These are phyloP conservation scores for Lasiosphaeriaceae sp. DNA, from an alignment of 495 filamentous ascomycete genomes.

Conservation along the genomic window DNA sequence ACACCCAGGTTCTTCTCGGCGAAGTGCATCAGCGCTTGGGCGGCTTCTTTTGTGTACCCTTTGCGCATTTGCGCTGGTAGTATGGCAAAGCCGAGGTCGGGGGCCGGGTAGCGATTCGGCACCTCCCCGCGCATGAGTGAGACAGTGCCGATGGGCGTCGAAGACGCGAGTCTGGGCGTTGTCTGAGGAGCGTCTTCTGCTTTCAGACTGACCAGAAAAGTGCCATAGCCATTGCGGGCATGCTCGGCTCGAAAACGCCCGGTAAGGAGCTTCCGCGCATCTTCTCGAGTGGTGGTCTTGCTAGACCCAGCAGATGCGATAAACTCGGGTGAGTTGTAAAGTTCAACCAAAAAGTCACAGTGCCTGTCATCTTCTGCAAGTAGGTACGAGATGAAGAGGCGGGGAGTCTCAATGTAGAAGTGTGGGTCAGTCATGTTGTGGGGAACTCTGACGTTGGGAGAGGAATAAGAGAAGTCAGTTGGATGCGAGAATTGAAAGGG, in stretches of 20 bases:
- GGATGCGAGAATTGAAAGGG: no score
- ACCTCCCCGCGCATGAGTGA: conserved; percentile 29
- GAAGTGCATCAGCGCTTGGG: conserved; percentile 27
- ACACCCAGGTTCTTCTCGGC: conserved; percentile 18
- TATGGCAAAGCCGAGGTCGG: conserved; percentile 36
- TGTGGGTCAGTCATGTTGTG: conserved; percentile 13
- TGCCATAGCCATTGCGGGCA: conserved; percentile 27
- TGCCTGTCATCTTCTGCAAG: conserved; percentile 24
- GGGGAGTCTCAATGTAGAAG: conserved; percentile 29
- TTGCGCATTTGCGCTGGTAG: conserved; percentile 29
- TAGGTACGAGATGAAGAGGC: conserved; percentile 33
- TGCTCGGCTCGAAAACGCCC: conserved; percentile 23
- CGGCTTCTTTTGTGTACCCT: conserved; percentile 40
- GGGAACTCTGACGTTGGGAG: no score
- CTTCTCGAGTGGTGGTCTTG: conserved; percentile 17
- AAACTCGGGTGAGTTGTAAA: conserved; percentile 37
- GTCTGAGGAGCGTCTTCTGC: background rate
- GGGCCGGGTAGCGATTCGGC: conserved; percentile 20
- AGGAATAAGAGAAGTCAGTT: no score
- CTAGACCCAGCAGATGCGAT: conserved; percentile 21
- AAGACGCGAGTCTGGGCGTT: background rate
- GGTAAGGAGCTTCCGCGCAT: conserved; percentile 21
- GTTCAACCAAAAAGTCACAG: conserved; percentile 31
- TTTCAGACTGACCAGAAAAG: conserved; percentile 27
- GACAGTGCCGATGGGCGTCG: conserved; percentile 25